Evolutionary conservation across 805 yeast genomes (phyloP).

Genomic region (Ogataea paradorogensis): DNA sequence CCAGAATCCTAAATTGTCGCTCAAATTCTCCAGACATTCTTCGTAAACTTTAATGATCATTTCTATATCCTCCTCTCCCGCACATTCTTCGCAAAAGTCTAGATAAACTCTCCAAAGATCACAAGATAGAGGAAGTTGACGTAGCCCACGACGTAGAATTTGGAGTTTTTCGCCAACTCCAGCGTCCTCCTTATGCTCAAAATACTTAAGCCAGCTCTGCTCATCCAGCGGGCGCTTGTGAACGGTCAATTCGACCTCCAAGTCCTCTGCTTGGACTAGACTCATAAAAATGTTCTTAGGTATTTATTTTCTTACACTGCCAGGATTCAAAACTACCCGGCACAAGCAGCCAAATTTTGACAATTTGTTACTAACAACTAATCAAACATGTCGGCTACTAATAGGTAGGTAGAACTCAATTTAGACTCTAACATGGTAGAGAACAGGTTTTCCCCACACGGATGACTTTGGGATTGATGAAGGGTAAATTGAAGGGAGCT

Average conservation of each 20-base stretch:
- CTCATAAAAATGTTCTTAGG: constrained; percentile 1
- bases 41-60: constrained; percentile 38
- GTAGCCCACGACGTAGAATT: constrained; percentile 52
- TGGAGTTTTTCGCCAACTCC: constrained; percentile 37
- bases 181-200: constrained; percentile 31
- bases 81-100: constrained; percentile 32
- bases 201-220: constrained; percentile 47
- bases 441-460: constrained; percentile 97
- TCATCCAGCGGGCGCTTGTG: constrained; percentile 34
- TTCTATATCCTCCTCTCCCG: constrained; percentile 1
- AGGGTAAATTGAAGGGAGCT: constrained; percentile 94
- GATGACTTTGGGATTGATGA: constrained; percentile 95
- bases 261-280: constrained; percentile 26
- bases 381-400: constrained; percentile 26
- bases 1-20: constrained; percentile 53
- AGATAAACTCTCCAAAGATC: constrained; percentile 55
- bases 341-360: constrained; percentile 14
- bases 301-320: constrained; percentile 2
- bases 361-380: constrained; percentile 4
- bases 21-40: constrained; percentile 40
- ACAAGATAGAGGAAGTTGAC: constrained; percentile 41
- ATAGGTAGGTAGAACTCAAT: constrained; percentile 21
- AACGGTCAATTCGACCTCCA: constrained; percentile 37
- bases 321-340: constrained; percentile 8
- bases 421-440: constrained; percentile 34